Conservation (phyloP, 2,329 filamentous ascomycete genomes). For the Fusarium begoniae region DNA sequence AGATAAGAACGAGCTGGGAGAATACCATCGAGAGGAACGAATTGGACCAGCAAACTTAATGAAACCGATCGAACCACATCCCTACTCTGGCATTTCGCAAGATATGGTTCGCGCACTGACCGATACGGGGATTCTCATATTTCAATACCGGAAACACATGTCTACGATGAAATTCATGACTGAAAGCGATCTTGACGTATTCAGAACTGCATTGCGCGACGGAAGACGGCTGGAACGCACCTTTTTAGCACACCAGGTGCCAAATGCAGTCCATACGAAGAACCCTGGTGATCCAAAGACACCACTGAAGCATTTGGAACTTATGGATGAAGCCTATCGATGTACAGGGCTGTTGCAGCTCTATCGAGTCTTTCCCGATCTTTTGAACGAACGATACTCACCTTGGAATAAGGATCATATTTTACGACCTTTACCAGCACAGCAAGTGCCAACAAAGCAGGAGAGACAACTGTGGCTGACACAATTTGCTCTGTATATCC, state of each 20-base stretch:
- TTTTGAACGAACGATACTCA: not conserved
- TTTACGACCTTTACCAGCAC: not conserved
- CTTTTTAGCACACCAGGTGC: not conserved
- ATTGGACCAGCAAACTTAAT: not conserved
- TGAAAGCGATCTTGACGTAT: not conserved
- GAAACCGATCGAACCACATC: not conserved
- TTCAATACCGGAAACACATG: not conserved
- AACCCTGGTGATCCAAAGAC: not conserved
- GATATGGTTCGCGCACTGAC: not conserved
- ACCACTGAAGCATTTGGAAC: not conserved
- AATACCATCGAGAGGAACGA: not conserved
- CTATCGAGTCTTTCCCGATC: conserved; percentile 2
- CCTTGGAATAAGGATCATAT: not conserved
- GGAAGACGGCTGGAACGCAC: not conserved
- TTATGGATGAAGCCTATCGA: conserved; percentile 3
- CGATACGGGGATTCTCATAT: not conserved
- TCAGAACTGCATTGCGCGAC: not conserved
- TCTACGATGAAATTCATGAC: conserved; percentile 1
- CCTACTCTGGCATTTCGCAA: not conserved
- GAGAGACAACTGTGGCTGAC: not conserved
- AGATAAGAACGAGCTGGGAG: not conserved
- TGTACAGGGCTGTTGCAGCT: not conserved
- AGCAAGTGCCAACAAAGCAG: not conserved
- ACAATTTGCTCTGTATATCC: not conserved
- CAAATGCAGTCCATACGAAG: not conserved